Evolutionary conservation across 805 yeast species (phyloP).

Genomic region (Lachancea meyersii): DNA sequence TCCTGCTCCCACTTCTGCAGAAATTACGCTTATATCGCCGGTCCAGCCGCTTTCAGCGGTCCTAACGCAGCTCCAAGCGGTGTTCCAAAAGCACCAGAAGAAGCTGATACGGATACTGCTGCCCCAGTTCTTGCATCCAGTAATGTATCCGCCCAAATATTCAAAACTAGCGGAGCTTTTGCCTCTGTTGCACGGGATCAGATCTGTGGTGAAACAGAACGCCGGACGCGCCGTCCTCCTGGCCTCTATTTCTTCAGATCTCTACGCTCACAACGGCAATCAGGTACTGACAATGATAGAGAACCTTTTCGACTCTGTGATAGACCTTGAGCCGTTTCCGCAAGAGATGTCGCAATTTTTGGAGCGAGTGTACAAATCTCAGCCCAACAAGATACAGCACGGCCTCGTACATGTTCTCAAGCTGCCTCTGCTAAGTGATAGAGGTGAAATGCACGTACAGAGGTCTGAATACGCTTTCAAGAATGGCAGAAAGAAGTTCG

Average conservation of each 20-base stretch:
- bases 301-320: conserved; percentile 54
- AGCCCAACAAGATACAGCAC: conserved; percentile 70
- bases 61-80: conserved; percentile 39
- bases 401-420: conserved; percentile 76
- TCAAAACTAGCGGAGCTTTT: conserved; percentile 44
- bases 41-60: conserved; percentile 23
- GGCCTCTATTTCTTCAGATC: conserved; percentile 55
- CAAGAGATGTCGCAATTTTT: conserved; percentile 61
- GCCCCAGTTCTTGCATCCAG: conserved; percentile 79
- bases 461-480: conserved; percentile 78
- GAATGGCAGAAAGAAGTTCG: conserved; percentile 76
- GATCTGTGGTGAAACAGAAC: conserved; percentile 45
- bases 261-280: conserved; percentile 45
- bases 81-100: conserved; percentile 38
- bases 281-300: conserved; percentile 49
- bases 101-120: conserved; percentile 58
- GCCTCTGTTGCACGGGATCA: conserved; percentile 56
- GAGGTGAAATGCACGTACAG: conserved; percentile 73
- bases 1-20: conserved; percentile 61
- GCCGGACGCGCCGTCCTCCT: conserved; percentile 43
- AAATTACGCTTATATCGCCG: conserved; percentile 50
- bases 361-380: conserved; percentile 56
- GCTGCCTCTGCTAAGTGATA: conserved; percentile 56
- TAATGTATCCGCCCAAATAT: conserved; percentile 51
- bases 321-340: conserved; percentile 76